Conservation (phyloP, 805 yeast species). For the Suhomyces vadensis region DNA sequence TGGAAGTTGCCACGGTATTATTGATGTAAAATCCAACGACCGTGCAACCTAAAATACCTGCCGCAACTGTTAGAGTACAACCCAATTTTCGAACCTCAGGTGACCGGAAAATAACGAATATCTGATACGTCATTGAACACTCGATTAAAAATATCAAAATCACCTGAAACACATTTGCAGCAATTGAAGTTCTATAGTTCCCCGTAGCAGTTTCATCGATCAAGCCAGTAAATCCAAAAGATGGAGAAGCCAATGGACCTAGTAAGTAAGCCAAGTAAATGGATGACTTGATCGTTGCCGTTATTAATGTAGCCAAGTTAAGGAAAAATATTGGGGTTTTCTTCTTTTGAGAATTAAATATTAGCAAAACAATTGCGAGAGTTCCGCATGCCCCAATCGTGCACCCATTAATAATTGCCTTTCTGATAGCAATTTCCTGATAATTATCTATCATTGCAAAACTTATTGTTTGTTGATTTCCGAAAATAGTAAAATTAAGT, state of each 20-base stretch:
- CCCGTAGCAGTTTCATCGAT: conserved; percentile 25
- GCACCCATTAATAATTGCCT: conserved; percentile 10
- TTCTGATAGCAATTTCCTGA: conserved; percentile 1
- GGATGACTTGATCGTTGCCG: conserved; percentile 60
- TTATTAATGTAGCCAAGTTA: conserved; percentile 60
- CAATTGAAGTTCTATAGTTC: conserved; percentile 54
- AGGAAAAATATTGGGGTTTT: conserved; percentile 72
- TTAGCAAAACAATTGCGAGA: conserved; percentile 7
- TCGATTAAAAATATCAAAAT: conserved; percentile 63
- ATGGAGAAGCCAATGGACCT: conserved; percentile 52
- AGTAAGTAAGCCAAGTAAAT: conserved; percentile 56
- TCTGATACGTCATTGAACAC: conserved; percentile 68
- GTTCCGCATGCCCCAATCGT: conserved; percentile 14
- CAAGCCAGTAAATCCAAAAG: conserved; percentile 41
- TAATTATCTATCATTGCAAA: conserved; percentile 11
- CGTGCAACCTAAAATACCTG: conserved; percentile 50
- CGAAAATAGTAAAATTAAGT: conserved; percentile 6
- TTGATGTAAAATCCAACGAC: conserved; percentile 61
- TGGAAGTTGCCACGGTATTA: conserved; percentile 47
- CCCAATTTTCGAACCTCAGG: conserved; percentile 50
- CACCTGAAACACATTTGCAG: conserved; percentile 60
- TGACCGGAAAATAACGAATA: conserved; percentile 65
- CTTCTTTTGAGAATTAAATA: conserved; percentile 40
- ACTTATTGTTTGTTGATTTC: neutral
- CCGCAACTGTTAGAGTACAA: conserved; percentile 33